phyloP scores from a whole-genome alignment of 2,329 filamentous ascomycete species.

The Fusarium stilboides region DNA sequence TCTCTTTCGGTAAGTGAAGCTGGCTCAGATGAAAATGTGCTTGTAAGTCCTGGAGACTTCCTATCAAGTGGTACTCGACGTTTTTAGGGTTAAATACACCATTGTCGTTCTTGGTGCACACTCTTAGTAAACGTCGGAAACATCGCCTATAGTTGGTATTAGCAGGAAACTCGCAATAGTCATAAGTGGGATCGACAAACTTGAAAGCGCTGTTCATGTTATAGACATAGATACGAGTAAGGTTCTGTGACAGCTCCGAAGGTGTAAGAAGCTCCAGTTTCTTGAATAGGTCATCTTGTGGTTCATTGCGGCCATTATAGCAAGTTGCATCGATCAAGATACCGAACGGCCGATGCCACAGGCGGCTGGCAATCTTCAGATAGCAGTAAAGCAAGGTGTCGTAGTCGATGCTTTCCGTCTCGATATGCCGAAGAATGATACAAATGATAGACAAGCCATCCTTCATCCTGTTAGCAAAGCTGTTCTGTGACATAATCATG shows the following conservation, averaged over 20 bases:
- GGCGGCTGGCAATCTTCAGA: constrained; percentile 78
- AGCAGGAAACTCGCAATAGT: constrained; percentile 2
- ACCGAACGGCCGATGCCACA: constrained; percentile 79
- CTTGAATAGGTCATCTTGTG: constrained; percentile 75
- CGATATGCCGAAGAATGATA: constrained; percentile 77
- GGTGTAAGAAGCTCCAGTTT: constrained; percentile 75
- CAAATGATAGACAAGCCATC: constrained; percentile 79
- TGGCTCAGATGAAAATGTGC: constrained; percentile 77
- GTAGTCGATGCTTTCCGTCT: constrained; percentile 75
- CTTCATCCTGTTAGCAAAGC: constrained; percentile 54
- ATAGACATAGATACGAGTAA: constrained; percentile 76
- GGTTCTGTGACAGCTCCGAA: constrained; percentile 70
- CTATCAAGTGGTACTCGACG: constrained; percentile 76
- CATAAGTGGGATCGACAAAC: constrained; percentile 53
- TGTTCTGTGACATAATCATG: neutral
- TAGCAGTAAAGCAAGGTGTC: constrained; percentile 78
- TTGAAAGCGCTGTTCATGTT: constrained; percentile 81
- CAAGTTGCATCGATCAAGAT: constrained; percentile 79
- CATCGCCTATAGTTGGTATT: constrained; percentile 64
- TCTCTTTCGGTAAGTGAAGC: constrained; percentile 78
- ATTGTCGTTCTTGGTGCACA: constrained; percentile 72
- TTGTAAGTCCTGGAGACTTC: constrained; percentile 76
- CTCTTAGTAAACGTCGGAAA: constrained; percentile 74
- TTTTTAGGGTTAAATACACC: constrained; percentile 75
- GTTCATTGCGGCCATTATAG: constrained; percentile 77